Evolutionary conservation across 1,284 basidiomycete species (phyloP).

Genomic region (Vanrija sp.): DNA sequence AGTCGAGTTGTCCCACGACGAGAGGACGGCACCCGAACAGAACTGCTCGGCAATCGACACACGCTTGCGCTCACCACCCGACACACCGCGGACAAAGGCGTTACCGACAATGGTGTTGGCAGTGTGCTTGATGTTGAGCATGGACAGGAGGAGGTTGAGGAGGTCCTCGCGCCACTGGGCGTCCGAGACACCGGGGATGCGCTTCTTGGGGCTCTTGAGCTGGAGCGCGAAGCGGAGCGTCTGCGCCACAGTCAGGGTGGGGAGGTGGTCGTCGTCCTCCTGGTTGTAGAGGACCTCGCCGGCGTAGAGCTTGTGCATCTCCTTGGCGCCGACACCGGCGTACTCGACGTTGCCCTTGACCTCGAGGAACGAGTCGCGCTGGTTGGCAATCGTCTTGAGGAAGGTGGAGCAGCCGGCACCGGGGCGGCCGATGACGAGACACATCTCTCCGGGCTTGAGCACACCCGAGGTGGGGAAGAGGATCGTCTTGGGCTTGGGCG

Average conservation of each 20-base stretch:
- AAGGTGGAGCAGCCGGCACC: slow-evolving; percentile 48
- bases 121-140: slow-evolving; percentile 61
- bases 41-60: slow-evolving; percentile 60
- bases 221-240: slow-evolving; percentile 56
- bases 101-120: slow-evolving; percentile 55
- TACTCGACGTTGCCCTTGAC: slow-evolving; percentile 57
- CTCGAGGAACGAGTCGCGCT: slow-evolving; percentile 52
- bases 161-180: slow-evolving; percentile 55
- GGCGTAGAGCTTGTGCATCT: slow-evolving; percentile 55
- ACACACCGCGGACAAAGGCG: slow-evolving; percentile 54
- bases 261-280: slow-evolving; percentile 63
- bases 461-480: slow-evolving; percentile 63
- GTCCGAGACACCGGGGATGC: slow-evolving; percentile 52
- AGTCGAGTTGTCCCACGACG: slow-evolving; percentile 54
- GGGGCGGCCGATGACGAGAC: slow-evolving; percentile 55
- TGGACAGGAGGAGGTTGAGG: slow-evolving; percentile 55
- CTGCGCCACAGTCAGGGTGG: slow-evolving; percentile 59
- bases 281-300: slow-evolving; percentile 64
- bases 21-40: slow-evolving; percentile 48
- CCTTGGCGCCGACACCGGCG: slow-evolving; percentile 54
- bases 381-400: slow-evolving; percentile 57
- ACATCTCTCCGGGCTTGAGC: slow-evolving; percentile 63
- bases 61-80: slow-evolving; percentile 48
- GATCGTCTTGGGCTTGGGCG: slow-evolving; percentile 50
- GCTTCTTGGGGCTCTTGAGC: slow-evolving; percentile 55